phyloP scores from a whole-genome alignment of 345 rosid species.

The Clarkia xantiana region DNA sequence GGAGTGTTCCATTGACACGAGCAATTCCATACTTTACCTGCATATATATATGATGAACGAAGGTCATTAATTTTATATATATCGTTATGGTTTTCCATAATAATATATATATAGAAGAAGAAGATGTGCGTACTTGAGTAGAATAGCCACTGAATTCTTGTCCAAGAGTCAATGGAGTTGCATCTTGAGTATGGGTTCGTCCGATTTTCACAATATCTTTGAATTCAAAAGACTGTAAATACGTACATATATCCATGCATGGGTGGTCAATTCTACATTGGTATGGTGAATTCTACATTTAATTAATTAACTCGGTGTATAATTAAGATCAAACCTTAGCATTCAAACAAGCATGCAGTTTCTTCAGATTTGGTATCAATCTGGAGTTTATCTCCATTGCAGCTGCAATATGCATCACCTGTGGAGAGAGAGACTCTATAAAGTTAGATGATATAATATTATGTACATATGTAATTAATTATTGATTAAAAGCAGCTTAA shows the following conservation, averaged over 20 bases:
- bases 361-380: constrained; percentile 59
- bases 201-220: no score
- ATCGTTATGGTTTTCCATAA: no score
- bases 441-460: neutral
- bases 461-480: no score
- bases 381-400: constrained; percentile 77
- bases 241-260: no score
- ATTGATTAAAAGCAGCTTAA: no score
- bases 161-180: constrained; percentile 96
- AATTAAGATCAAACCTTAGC: constrained; percentile 41
- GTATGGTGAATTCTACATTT: no score
- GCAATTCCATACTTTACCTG: constrained; percentile 87
- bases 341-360: constrained; percentile 47
- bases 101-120: neutral
- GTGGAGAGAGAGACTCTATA: constrained; percentile 13
- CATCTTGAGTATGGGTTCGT: constrained; percentile 97
- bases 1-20: no score
- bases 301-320: no score
- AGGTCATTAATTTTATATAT: no score
- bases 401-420: constrained; percentile 99
- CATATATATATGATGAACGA: neutral
- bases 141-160: constrained; percentile 97
- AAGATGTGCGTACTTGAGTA: constrained; percentile 45
- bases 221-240: constrained; percentile 57
- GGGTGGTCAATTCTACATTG: no score